Percentiles rank a stretch among this genome's conserved stretches.
Evolutionary conservation across 2,329 filamentous ascomycete species (phyloP).

Genomic region (Fonsecaea monophora): DNA sequence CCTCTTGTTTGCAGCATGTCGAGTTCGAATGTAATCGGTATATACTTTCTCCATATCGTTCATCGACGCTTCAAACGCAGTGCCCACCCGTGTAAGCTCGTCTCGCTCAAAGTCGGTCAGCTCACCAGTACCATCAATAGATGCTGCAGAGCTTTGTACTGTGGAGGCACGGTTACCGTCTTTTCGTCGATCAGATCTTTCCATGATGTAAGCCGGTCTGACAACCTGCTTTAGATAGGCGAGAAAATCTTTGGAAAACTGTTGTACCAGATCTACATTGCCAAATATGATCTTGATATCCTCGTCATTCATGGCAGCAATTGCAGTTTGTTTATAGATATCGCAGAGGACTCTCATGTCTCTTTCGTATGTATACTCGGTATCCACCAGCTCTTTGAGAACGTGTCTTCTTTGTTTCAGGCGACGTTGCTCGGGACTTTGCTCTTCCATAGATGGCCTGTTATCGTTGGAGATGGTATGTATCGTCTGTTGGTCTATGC

Average conservation of each 20-base stretch:
- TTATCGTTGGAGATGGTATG: constrained; percentile 23
- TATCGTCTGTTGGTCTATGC: constrained; percentile 26
- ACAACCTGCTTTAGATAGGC: constrained; percentile 81
- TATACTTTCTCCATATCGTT: constrained; percentile 69
- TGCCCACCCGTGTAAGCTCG: constrained; percentile 63
- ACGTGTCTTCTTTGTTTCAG: constrained; percentile 81
- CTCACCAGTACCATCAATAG: constrained; percentile 44
- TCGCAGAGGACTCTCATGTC: constrained; percentile 98
- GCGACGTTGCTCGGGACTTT: constrained; percentile 66
- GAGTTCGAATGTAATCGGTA: constrained; percentile 69
- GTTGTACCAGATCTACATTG: constrained; percentile 88
- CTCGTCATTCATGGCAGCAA: constrained; percentile 77
- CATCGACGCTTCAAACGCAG: constrained; percentile 64
- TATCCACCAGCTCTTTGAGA: constrained; percentile 91
- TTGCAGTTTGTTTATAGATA: constrained; percentile 93
- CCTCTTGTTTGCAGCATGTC: constrained; percentile 68
- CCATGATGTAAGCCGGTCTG: constrained; percentile 76
- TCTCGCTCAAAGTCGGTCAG: constrained; percentile 63
- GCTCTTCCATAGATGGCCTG: constrained; percentile 31
- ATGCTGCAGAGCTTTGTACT: constrained; percentile 53
- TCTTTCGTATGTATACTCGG: constrained; percentile 85
- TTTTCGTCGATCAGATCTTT: constrained; percentile 60
- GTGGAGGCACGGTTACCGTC: constrained; percentile 58
- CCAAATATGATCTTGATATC: constrained; percentile 91
- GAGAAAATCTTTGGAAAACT: constrained; percentile 81